Conservation (phyloP, 257 asterid genomes). For the Forsythia suspensa region DNA sequence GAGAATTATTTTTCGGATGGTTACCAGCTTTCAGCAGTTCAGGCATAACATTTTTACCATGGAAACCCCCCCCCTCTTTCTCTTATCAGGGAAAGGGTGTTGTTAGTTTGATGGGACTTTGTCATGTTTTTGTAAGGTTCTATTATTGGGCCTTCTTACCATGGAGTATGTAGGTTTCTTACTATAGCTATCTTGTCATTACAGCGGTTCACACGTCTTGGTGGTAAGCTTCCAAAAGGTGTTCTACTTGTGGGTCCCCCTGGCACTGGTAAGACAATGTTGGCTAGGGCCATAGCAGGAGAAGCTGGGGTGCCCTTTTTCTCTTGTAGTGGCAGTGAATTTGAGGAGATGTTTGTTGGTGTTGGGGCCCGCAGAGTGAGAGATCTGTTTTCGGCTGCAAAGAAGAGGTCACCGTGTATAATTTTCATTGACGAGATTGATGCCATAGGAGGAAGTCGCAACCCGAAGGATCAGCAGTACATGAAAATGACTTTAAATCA, state of each 20-base stretch:
- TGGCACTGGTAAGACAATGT: slow-evolving; percentile 97
- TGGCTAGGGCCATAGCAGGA: slow-evolving; percentile 98
- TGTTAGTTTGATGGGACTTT: neutral
- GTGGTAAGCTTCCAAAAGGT: slow-evolving; percentile 98
- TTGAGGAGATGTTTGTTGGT: slow-evolving; percentile 98
- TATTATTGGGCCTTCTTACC: neutral
- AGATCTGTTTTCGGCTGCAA: slow-evolving; percentile 90
- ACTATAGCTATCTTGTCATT: slow-evolving; percentile 29
- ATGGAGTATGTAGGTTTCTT: slow-evolving; percentile 17
- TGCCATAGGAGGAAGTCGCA: slow-evolving; percentile 94
- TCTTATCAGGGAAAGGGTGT: neutral
- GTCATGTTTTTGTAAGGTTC: slow-evolving; percentile 2
- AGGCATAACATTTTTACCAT: neutral
- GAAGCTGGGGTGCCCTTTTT: slow-evolving; percentile 98
- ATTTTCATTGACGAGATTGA: slow-evolving; percentile 92
- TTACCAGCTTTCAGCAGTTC: neutral
- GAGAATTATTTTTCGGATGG: neutral
- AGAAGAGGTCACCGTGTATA: slow-evolving; percentile 91
- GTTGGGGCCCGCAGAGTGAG: slow-evolving; percentile 98
- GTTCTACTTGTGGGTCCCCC: slow-evolving; percentile 96
- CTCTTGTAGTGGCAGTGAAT: slow-evolving; percentile 97
- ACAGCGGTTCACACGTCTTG: slow-evolving; percentile 93
- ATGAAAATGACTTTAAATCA: slow-evolving; percentile 96
- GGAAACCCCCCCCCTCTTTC: neutral
- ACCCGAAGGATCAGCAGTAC: slow-evolving; percentile 89